Conservation (phyloP, 2,329 filamentous ascomycete species). For the Penicillium sp. region DNA sequence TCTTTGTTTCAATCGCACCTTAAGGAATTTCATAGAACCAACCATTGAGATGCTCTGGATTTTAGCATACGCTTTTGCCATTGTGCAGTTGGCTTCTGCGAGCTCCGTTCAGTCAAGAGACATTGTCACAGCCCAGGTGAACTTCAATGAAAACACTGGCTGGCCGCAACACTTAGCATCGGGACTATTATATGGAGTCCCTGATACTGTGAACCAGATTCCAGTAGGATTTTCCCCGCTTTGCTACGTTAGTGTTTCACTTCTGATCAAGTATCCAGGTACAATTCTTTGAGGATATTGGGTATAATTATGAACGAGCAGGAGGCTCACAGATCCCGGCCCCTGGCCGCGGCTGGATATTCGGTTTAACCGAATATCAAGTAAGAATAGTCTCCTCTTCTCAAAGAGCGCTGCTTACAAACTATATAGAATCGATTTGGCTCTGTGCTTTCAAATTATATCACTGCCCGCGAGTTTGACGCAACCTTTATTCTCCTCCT, state of each 20-base stretch:
- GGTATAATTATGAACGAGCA: constrained; percentile 10
- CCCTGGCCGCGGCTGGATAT: constrained; percentile 41
- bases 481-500: neutral
- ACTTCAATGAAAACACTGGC: neutral
- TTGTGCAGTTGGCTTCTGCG: neutral
- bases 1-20: too few species aligned
- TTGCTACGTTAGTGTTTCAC: neutral
- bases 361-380: constrained; percentile 29
- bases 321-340: constrained; percentile 19
- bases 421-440: neutral
- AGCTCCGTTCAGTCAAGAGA: neutral
- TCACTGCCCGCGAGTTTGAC: neutral
- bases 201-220: neutral
- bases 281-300: constrained; percentile 4
- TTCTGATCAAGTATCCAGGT: neutral
- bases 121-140: neutral
- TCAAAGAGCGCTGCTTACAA: neutral
- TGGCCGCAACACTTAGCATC: neutral
- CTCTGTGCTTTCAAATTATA: neutral
- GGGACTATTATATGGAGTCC: neutral
- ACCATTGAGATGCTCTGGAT: neutral
- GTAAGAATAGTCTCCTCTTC: neutral
- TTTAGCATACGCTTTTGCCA: neutral
- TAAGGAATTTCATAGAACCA: neutral
- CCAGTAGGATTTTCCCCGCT: neutral